Base-by-base conservation (phyloP, 2,329 filamentous ascomycete genomes). In the Trichoderma citrinoviride region DNA sequence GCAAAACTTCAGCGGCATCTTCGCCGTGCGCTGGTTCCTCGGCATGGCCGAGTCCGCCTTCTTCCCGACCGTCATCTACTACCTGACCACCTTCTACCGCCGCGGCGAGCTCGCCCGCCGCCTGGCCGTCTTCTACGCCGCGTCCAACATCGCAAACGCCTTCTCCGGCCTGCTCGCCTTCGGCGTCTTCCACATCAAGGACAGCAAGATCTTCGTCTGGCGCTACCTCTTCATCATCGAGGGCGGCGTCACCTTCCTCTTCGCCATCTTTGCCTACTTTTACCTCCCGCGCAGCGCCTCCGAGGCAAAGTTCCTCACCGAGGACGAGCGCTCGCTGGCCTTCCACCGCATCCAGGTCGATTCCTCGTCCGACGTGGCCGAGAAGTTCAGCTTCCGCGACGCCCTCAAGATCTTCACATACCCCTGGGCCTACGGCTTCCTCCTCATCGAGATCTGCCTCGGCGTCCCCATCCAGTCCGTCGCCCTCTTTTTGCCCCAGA, bases 321-420 rank as follows among this genome's bases (percentile, higher is more conserved):
- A 84, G 2, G 85, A 87, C 1, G 89, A 93, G 73, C 89, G 87
- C 71, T 79, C 81, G 8, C 82, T 93, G 0, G 90, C 90, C 3
- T 88, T 86, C 71, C 85, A 87, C 71, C 87, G 90, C n/a, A 90
- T 93, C 67, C 88, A 90, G 67, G 83, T 91, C 58, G 91, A 94
- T 73, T 89, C 86, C 7, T 92, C 89, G 2, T 86, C 89, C 0
- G 78, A 80, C 17, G 84, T 86, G 27, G 78, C 81, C 43, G 83
- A 86, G 70, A 73, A 80, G 66, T 83, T 86, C 71, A 78, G 79
- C 68, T 73, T 86, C 25, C 75, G 72, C 19, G 83, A 86, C 3
- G 77, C 83, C 0, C 74, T 86, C 19, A 76, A 78, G 57, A 81
- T 87, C 67, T 85, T 87, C 73, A 77, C 70, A 53, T 73, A 81